These are phyloP conservation scores for Neurospora terricola DNA, from an alignment of 495 filamentous ascomycete genomes.

Conservation along the genomic window DNA sequence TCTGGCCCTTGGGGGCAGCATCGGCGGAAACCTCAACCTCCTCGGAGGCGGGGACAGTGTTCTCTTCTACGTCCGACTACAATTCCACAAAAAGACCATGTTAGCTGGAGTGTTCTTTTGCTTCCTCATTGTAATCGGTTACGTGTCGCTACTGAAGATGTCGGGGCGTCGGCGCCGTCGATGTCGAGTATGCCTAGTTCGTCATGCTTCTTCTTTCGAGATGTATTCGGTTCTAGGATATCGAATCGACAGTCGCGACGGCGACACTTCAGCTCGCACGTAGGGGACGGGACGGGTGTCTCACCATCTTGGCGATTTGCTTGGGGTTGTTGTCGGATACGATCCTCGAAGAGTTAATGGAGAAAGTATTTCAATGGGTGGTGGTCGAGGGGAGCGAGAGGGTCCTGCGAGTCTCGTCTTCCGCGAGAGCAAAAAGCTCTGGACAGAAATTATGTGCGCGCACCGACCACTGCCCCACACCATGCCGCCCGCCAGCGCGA, in stretches of 20 bases:
- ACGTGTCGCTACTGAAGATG: background rate
- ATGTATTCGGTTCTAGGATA: background rate
- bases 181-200: background rate
- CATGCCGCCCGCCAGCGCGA: background rate
- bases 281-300: constrained; percentile 11
- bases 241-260: background rate
- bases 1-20: constrained; percentile 72
- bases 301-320: constrained; percentile 44
- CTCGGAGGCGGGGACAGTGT: constrained; percentile 64
- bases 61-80: constrained; percentile 67
- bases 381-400: background rate
- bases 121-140: background rate
- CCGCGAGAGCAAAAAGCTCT: constrained; percentile 2
- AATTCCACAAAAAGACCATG: constrained; percentile 4
- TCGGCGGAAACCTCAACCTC: constrained; percentile 90
- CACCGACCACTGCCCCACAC: constrained; percentile 10
- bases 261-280: background rate
- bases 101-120: constrained; percentile 13
- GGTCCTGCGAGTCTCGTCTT: background rate
- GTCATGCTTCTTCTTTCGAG: background rate
- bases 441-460: constrained; percentile 21
- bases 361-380: constrained; percentile 1
- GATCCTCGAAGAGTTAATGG: constrained; percentile 44
- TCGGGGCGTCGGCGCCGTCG: background rate
- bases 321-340: constrained; percentile 33